Percentiles rank a stretch among this genome's conserved stretches.
Evolutionary conservation across 768 basidiomycete species (phyloP).

Genomic region (Clathrus columnatus): DNA sequence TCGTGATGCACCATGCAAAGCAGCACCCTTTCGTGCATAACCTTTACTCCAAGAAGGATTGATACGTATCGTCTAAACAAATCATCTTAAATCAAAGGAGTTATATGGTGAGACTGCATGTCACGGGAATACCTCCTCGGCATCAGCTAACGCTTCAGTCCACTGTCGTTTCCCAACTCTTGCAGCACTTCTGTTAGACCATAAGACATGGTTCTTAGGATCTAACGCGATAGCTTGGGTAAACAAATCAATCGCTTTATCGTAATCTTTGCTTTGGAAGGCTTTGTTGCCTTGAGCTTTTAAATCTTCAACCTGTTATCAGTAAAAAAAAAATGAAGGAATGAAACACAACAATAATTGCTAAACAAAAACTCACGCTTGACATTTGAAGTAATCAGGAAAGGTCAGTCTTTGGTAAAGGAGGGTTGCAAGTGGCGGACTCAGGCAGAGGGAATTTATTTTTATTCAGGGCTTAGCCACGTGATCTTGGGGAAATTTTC

Average conservation of each 20-base stretch:
- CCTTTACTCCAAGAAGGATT: conserved; percentile 86
- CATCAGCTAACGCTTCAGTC: conserved; percentile 71
- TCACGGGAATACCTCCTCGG: conserved; percentile 65
- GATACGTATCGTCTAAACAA: conserved; percentile 60
- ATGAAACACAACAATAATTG: neutral
- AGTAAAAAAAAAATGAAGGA: neutral
- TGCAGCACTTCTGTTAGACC: conserved; percentile 88
- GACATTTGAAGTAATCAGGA: neutral
- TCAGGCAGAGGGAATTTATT: neutral
- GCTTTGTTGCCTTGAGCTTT: conserved; percentile 96
- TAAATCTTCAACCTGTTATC: conserved; percentile 43
- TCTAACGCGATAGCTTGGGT: conserved; percentile 78
- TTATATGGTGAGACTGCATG: neutral
- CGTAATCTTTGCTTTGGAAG: conserved; percentile 87
- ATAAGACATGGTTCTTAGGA: conserved; percentile 78
- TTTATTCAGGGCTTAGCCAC: conserved; percentile 2
- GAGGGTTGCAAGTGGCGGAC: neutral
- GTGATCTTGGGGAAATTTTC: conserved; percentile 3
- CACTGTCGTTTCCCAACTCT: conserved; percentile 80
- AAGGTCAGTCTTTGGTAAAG: neutral
- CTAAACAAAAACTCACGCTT: neutral
- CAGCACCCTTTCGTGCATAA: conserved; percentile 86
- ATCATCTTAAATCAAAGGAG: neutral
- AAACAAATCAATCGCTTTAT: conserved; percentile 78
- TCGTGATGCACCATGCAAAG: conserved; percentile 71